Percentiles rank a stretch among this genome's conserved stretches.
Conservation (phyloP, 768 basidiomycete species). For the Serpula lacrymans region DNA sequence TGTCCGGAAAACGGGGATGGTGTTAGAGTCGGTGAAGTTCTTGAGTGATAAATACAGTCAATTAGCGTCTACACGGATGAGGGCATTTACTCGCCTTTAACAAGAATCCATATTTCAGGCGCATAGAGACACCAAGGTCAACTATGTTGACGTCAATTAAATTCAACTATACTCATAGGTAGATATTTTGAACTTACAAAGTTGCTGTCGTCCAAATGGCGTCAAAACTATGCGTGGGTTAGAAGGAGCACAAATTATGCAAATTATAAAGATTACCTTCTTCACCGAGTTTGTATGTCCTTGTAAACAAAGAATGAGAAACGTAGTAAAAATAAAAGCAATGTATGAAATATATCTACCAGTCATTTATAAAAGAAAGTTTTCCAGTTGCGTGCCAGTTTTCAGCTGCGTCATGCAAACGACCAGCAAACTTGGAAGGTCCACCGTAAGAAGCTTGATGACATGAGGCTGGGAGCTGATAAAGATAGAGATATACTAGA, state of each 20-base stretch:
- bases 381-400: conserved; percentile 64
- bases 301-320: conserved; percentile 20
- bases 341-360: conserved; percentile 43
- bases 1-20: conserved; percentile 75
- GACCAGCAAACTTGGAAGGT: conserved; percentile 52
- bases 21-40: conserved; percentile 58
- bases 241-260: conserved; percentile 1
- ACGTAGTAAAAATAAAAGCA: neutral
- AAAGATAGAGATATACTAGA: conserved; percentile 14
- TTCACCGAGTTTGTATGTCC: conserved; percentile 89
- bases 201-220: conserved; percentile 86
- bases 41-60: conserved; percentile 26
- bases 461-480: neutral
- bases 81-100: conserved; percentile 41
- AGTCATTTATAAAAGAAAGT: conserved; percentile 76
- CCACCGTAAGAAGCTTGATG: conserved; percentile 57
- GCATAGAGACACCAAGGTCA: conserved; percentile 66
- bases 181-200: conserved; percentile 48
- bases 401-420: conserved; percentile 50
- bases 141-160: too few species aligned
- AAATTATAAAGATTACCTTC: conserved; percentile 55
- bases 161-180: neutral
- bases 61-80: neutral
- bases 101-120: conserved; percentile 77
- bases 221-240: conserved; percentile 55